Conservation (phyloP, 345 rosid genomes). For the Eucalyptus globulus region DNA sequence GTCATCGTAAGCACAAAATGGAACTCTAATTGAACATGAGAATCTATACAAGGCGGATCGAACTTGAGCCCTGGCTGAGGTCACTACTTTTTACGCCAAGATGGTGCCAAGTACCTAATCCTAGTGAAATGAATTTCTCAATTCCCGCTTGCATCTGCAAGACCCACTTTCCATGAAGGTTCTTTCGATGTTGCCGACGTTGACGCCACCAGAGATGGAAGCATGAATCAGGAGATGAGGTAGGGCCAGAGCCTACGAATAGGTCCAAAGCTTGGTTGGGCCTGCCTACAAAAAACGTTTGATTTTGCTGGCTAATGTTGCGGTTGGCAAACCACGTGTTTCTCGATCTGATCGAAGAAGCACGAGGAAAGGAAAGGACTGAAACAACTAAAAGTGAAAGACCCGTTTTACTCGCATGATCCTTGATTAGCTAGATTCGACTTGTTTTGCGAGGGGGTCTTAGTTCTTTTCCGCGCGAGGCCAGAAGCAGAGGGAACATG, state of each 20-base stretch:
- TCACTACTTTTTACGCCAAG: not conserved
- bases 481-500: too few species aligned
- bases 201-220: not conserved
- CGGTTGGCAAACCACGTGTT: not conserved
- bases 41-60: not conserved
- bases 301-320: not conserved
- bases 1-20: not conserved
- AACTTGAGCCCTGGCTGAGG: not conserved
- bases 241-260: not conserved
- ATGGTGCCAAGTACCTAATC: not conserved
- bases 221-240: not conserved
- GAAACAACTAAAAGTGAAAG: too few species aligned
- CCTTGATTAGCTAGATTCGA: too few species aligned
- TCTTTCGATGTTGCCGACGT: not conserved
- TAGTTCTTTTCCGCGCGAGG: too few species aligned
- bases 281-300: not conserved
- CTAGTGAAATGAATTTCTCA: not conserved
- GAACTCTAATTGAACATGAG: not conserved
- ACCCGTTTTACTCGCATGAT: too few species aligned
- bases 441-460: too few species aligned
- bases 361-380: not conserved
- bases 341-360: not conserved
- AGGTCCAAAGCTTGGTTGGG: not conserved
- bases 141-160: not conserved
- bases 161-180: not conserved